Conservation (phyloP, 179 eudicot species). For the Silene noctiflora region DNA sequence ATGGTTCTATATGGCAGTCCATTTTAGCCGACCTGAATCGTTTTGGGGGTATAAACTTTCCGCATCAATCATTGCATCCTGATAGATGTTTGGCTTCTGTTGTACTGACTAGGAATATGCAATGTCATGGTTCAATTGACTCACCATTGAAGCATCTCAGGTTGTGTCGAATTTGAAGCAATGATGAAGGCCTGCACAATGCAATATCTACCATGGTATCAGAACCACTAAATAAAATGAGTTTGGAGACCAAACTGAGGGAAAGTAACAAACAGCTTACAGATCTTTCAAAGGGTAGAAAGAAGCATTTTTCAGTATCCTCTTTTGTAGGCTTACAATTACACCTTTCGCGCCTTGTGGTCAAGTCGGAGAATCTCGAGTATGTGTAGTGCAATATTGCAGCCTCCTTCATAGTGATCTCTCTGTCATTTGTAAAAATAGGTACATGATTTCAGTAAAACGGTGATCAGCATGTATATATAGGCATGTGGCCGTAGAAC, state of each 20-base stretch:
- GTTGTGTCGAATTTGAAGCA: slow-evolving; percentile 73
- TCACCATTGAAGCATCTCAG: slow-evolving; percentile 76
- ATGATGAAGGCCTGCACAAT: slow-evolving; percentile 76
- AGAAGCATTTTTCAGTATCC: slow-evolving; percentile 77
- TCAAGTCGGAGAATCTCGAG: slow-evolving; percentile 72
- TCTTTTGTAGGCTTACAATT: slow-evolving; percentile 76
- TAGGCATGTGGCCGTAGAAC: too few species aligned
- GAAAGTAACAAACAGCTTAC: slow-evolving; percentile 40
- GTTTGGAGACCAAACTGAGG: not conserved
- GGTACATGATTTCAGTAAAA: not conserved
- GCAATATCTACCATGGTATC: not conserved
- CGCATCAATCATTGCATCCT: too few species aligned
- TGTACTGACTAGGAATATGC: not conserved
- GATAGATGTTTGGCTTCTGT: too few species aligned
- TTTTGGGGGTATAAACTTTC: not conserved
- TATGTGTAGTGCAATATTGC: slow-evolving; percentile 79
- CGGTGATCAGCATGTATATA: not conserved
- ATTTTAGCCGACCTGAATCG: too few species aligned
- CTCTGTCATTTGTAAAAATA: slow-evolving; percentile 35
- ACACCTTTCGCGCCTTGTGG: slow-evolving; percentile 77
- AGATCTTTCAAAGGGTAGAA: slow-evolving; percentile 73
- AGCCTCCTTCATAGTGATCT: slow-evolving; percentile 64
- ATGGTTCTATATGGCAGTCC: too few species aligned
- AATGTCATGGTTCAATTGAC: not conserved
- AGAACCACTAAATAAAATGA: not conserved